Conservation (phyloP, 2,329 filamentous ascomycete species). For the Verticillium dahliae region DNA sequence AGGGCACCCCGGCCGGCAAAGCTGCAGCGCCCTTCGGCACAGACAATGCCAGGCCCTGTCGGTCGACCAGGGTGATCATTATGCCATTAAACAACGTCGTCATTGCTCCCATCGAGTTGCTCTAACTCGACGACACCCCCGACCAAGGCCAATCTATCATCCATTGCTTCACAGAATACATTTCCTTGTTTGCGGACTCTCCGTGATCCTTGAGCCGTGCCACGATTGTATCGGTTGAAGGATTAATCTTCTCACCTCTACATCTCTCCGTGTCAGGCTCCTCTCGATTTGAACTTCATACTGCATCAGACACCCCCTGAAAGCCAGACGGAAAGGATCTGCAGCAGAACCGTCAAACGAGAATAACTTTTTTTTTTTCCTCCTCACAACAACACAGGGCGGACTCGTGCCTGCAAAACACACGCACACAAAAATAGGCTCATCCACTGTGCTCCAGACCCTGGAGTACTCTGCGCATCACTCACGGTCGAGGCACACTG, state of each 20-base stretch:
- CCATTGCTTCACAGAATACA: neutral
- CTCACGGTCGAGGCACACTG: neutral
- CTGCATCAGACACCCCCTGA: neutral
- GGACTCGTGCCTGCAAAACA: too few relatives aligned
- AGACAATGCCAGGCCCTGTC: neutral
- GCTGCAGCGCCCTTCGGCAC: neutral
- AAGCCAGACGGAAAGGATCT: neutral
- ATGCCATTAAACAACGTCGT: neutral
- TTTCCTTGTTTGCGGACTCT: neutral
- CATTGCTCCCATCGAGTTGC: neutral
- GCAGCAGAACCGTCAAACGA: neutral
- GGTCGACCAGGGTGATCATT: neutral
- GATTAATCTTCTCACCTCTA: neutral
- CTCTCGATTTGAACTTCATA: neutral
- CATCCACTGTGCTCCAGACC: neutral
- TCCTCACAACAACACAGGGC: too few relatives aligned
- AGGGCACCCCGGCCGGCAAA: neutral
- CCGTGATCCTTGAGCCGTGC: neutral
- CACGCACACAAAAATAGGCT: neutral
- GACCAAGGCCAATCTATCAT: neutral
- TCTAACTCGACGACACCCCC: neutral
- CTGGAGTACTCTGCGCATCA: neutral
- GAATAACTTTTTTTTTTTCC: too few relatives aligned
- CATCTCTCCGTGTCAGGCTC: neutral
- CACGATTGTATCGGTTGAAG: neutral